These are phyloP conservation scores for Neonectria neomacrospora DNA, from an alignment of 2,329 filamentous ascomycete species.

Conservation along the genomic window DNA sequence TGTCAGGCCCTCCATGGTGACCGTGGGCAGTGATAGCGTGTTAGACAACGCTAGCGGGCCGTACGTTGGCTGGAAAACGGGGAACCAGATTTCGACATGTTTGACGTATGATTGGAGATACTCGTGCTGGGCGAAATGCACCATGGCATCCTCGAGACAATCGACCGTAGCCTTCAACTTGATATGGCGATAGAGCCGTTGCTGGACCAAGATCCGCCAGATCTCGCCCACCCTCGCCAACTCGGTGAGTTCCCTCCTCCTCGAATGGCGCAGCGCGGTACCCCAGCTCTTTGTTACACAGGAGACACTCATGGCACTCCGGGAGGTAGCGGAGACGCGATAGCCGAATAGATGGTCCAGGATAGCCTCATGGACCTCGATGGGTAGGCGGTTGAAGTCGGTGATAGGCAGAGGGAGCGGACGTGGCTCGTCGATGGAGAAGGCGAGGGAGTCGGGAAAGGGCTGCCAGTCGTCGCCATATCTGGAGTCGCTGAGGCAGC, in stretches of 20 bases:
- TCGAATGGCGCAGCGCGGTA: conserved; percentile 72
- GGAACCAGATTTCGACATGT: conserved; percentile 82
- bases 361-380: conserved; percentile 78
- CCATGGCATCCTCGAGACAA: conserved; percentile 68
- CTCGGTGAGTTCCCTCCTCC: conserved; percentile 73
- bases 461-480: conserved; percentile 36
- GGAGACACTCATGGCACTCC: conserved; percentile 64
- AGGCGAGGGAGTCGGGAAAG: conserved; percentile 29
- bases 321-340: conserved; percentile 69
- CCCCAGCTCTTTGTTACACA: conserved; percentile 69
- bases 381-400: conserved; percentile 66
- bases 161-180: conserved; percentile 77
- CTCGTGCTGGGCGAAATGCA: conserved; percentile 68
- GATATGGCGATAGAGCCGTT: conserved; percentile 78
- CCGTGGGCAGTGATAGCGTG: conserved; percentile 60
- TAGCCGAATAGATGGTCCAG: conserved; percentile 78
- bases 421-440: conserved; percentile 32
- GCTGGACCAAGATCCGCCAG: conserved; percentile 77
- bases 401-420: conserved; percentile 37
- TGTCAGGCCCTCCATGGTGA: conserved; percentile 66
- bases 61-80: conserved; percentile 73
- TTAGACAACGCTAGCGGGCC: conserved; percentile 56
- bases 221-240: conserved; percentile 69
- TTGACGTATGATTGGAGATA: conserved; percentile 73
- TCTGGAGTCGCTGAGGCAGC: conserved; percentile 41